phyloP scores from a whole-genome alignment of 768 basidiomycete species.

The Termitomyces heimii region DNA sequence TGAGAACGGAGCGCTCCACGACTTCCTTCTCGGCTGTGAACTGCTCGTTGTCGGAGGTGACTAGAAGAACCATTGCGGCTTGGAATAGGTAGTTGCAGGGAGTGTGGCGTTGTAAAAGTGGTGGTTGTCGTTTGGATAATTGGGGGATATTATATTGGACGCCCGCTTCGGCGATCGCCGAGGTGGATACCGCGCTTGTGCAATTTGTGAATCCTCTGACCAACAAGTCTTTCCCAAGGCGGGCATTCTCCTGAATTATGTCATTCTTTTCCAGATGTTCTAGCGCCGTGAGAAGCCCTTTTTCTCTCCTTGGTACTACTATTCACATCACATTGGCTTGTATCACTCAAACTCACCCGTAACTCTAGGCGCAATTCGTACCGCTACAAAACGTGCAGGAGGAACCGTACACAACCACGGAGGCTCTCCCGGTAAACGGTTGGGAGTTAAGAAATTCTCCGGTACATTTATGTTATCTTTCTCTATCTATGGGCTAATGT shows the following conservation, averaged over 20 bases:
- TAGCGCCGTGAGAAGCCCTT: constrained; percentile 37
- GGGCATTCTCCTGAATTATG: constrained; percentile 23
- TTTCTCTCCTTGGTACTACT: constrained; percentile 38
- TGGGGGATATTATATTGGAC: constrained; percentile 23
- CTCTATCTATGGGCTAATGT: not conserved
- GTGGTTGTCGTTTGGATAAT: constrained; percentile 5
- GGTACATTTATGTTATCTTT: constrained; percentile 40
- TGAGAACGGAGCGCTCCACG: constrained; percentile 91
- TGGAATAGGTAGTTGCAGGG: constrained; percentile 5
- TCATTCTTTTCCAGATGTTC: constrained; percentile 43
- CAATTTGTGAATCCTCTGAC: not conserved
- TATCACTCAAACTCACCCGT: not conserved
- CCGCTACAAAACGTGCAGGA: constrained; percentile 94
- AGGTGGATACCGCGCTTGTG: constrained; percentile 4
- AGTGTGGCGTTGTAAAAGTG: constrained; percentile 13
- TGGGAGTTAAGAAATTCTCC: constrained; percentile 96
- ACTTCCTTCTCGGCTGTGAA: constrained; percentile 93
- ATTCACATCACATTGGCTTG: not conserved
- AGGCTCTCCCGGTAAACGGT: constrained; percentile 86
- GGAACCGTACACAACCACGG: constrained; percentile 92
- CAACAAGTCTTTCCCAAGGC: not conserved
- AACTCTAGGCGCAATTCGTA: constrained; percentile 67
- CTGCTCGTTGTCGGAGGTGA: constrained; percentile 93
- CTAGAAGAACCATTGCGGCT: constrained; percentile 71
- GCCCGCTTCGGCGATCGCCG: constrained; percentile 34